phyloP scores from a whole-genome alignment of 108 stramenopile genomes.

The Nannochloropsis oceanica region DNA sequence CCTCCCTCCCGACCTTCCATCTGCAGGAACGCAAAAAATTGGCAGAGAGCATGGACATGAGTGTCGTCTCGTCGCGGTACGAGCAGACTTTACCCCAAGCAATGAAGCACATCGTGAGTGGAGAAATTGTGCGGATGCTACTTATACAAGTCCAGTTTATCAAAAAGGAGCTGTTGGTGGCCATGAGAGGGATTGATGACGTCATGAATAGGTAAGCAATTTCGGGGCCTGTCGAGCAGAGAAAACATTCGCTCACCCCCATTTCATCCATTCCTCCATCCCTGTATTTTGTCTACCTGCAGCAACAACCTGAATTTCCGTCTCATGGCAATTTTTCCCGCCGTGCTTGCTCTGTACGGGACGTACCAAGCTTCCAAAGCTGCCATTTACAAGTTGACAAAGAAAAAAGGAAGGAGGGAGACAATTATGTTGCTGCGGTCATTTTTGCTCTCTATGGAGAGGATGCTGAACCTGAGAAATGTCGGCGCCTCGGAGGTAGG shows the following conservation, averaged over 20 bases:
- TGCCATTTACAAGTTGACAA: not conserved
- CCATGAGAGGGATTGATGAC: slow-evolving; percentile 25
- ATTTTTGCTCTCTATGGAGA: slow-evolving; percentile 7
- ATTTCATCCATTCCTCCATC: too few species aligned
- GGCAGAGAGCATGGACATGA: not conserved
- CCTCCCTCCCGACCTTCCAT: too few species aligned
- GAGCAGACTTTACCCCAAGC: not conserved
- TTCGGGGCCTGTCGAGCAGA: not conserved
- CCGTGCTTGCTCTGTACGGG: slow-evolving; percentile 4
- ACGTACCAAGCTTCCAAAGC: not conserved
- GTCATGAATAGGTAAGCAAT: not conserved
- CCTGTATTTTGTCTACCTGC: too few species aligned
- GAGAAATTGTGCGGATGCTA: slow-evolving; percentile 5
- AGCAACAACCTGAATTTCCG: slow-evolving; percentile 25
- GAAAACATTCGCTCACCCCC: not conserved
- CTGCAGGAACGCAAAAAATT: not conserved
- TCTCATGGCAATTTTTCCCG: slow-evolving; percentile 7
- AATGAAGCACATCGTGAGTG: not conserved
- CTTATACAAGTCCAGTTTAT: slow-evolving; percentile 29
- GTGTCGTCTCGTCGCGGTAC: not conserved
- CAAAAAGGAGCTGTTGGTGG: slow-evolving; percentile 27
- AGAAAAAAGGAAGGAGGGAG: not conserved
- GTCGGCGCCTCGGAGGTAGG: not conserved
- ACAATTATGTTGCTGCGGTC: not conserved
- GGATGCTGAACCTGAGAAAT: slow-evolving; percentile 4